Evolutionary conservation across 2,329 filamentous ascomycete genomes (phyloP), one percentile per base, ranked within the genome.

Genomic region (Ceratocystis papillata): DNA sequence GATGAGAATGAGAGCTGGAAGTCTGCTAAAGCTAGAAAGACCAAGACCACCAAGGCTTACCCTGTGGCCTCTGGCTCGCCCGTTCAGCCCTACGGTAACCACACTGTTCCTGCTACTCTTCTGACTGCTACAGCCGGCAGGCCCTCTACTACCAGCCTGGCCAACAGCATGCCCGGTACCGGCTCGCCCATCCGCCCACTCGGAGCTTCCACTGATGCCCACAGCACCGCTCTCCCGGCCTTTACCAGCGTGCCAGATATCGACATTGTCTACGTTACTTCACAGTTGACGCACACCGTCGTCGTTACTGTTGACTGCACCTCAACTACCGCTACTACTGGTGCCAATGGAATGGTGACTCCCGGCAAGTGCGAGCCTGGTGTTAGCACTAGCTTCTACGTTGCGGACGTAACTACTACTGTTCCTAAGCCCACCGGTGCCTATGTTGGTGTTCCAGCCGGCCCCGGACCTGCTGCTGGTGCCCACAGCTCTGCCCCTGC

Each of bases 241-340:
- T 30, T 25, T 5, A n/a, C 22, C 50, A 5, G 25, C 7, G 25
- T 5, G 6, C 50, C 15, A 5, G 22, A 30, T 7, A 10, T 25
- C 7, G 50, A 55, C 3, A 2, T 30, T 1, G 22, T 30, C 22
- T 30, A 55, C 7, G 50, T 55, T 25, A 55, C 50, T 15, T 62
- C 20, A 12, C 41, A 65, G 37, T 20, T 41, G 20, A 37, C 53
- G 2, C 30, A 10, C 37, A 64, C 65, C 20, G 33, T 62, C 8
- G 60, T 62, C 46, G 57, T 48, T 15, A 63, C 46, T n/a, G 59
- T 63, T 30, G 57, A 45, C 55, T 45, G 53, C 62, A 67, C 62
- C 37, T 28, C 55, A 20, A 60, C 55, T 61, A 63, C 60, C 22
- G 33, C 62, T 25, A 48, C 46, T 25, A 59, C 50, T 25, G 50